These are phyloP conservation scores for Arthrobotrys sinensis DNA, from an alignment of 2,329 filamentous ascomycete genomes.

Conservation along the genomic window DNA sequence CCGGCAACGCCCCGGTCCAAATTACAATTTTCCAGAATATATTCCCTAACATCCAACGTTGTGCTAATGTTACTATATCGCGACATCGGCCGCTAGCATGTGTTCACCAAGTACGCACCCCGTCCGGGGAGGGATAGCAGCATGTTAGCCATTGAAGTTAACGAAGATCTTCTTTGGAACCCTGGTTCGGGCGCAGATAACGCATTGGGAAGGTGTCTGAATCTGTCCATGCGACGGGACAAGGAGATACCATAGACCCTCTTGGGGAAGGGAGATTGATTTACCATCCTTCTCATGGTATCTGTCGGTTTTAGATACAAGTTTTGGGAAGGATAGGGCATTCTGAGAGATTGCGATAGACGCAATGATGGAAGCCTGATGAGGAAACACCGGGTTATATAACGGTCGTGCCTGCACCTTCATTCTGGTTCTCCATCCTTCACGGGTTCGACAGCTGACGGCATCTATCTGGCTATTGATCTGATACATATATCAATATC, in stretches of 20 bases:
- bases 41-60: slow-evolving; percentile 35
- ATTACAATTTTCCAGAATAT: slow-evolving; percentile 1
- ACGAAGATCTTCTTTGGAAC: slow-evolving; percentile 12
- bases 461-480: slow-evolving; percentile 3
- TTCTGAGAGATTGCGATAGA: slow-evolving; percentile 8
- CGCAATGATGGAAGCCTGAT: slow-evolving; percentile 1
- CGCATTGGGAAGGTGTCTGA: slow-evolving; percentile 52
- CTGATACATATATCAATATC: slow-evolving; percentile 12
- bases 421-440: slow-evolving; percentile 4
- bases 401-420: neutral
- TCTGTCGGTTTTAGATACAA: slow-evolving; percentile 26
- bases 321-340: slow-evolving; percentile 9
- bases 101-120: slow-evolving; percentile 25
- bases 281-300: slow-evolving; percentile 16
- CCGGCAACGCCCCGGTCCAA: neutral
- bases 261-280: neutral
- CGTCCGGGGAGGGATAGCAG: slow-evolving; percentile 3
- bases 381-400: neutral
- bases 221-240: slow-evolving; percentile 48
- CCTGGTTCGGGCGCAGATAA: slow-evolving; percentile 12
- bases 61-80: slow-evolving; percentile 56
- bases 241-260: slow-evolving; percentile 16
- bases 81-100: slow-evolving; percentile 45
- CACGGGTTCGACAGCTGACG: neutral
- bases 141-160: neutral